A percentile compares a stretch with the other conserved stretches of the same genome.
These are phyloP conservation scores for Phyllosticta capitalensis DNA, from an alignment of 2,329 filamentous ascomycete genomes.

Conservation along the genomic window DNA sequence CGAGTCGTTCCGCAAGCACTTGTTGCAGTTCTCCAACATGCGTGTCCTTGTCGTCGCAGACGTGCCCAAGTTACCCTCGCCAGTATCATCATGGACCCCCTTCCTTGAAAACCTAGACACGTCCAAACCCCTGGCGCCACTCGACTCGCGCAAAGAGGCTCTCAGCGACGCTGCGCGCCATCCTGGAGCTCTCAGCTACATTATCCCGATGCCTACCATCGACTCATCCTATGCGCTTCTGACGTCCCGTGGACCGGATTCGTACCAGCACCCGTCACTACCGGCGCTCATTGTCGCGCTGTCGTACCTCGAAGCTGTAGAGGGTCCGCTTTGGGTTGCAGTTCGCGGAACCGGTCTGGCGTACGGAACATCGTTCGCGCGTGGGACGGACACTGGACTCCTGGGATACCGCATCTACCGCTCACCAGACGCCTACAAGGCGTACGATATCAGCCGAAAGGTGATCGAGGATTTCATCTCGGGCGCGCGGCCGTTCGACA, in stretches of 20 bases:
- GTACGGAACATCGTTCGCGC: constrained; percentile 74
- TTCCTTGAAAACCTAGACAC: constrained; percentile 47
- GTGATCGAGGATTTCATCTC: constrained; percentile 66
- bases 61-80: constrained; percentile 61
- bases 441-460: constrained; percentile 65
- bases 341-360: constrained; percentile 89
- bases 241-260: constrained; percentile 62
- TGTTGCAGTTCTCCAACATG: constrained; percentile 80
- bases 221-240: constrained; percentile 85
- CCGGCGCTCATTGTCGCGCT: constrained; percentile 81
- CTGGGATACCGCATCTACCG: constrained; percentile 82
- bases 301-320: constrained; percentile 83
- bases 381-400: constrained; percentile 68
- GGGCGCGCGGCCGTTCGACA: constrained; percentile 64
- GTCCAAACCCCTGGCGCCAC: constrained; percentile 52
- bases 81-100: constrained; percentile 68
- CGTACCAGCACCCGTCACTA: constrained; percentile 65
- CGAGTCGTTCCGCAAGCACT: constrained; percentile 60
- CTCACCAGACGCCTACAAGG: constrained; percentile 80
- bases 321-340: constrained; percentile 89
- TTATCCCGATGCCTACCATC: constrained; percentile 84
- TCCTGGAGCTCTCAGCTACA: constrained; percentile 64
- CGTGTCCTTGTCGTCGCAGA: constrained; percentile 78
- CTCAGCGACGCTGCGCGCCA: constrained; percentile 65
- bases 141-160: constrained; percentile 60